These are phyloP conservation scores for Leccinum aurantiacum DNA, from an alignment of 768 basidiomycete genomes.

Conservation along the genomic window DNA sequence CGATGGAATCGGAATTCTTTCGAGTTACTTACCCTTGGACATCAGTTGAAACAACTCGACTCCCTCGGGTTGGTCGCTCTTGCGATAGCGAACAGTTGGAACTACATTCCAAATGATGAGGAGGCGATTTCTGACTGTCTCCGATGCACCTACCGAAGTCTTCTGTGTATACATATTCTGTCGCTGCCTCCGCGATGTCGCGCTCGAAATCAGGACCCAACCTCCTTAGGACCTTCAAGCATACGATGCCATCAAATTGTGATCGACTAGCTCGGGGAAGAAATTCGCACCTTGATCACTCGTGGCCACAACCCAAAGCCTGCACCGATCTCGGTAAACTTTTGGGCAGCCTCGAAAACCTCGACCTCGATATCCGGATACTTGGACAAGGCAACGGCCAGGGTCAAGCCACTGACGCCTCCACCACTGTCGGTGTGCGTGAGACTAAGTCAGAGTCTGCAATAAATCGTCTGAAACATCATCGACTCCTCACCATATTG, in stretches of 20 bases:
- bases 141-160: constrained; percentile 18
- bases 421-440: constrained; percentile 34
- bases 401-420: constrained; percentile 41
- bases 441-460: background rate
- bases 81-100: constrained; percentile 53
- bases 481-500: background rate
- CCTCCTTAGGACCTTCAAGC: constrained; percentile 22
- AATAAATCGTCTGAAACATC: background rate
- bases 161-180: constrained; percentile 23
- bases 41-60: constrained; percentile 52
- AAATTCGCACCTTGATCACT: constrained; percentile 23
- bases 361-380: constrained; percentile 56
- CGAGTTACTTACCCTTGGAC: constrained; percentile 54
- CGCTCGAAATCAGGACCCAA: constrained; percentile 21
- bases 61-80: constrained; percentile 58
- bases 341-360: constrained; percentile 52
- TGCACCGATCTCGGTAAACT: constrained; percentile 57
- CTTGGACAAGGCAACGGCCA: constrained; percentile 36
- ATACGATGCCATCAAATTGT: background rate
- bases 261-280: background rate
- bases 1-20: background rate
- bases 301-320: constrained; percentile 53
- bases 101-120: constrained; percentile 36
- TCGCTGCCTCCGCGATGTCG: constrained; percentile 17
- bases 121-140: background rate